phyloP scores from a whole-genome alignment of 2,329 filamentous ascomycete species.

The Chrysoporthe deuterocubensis region DNA sequence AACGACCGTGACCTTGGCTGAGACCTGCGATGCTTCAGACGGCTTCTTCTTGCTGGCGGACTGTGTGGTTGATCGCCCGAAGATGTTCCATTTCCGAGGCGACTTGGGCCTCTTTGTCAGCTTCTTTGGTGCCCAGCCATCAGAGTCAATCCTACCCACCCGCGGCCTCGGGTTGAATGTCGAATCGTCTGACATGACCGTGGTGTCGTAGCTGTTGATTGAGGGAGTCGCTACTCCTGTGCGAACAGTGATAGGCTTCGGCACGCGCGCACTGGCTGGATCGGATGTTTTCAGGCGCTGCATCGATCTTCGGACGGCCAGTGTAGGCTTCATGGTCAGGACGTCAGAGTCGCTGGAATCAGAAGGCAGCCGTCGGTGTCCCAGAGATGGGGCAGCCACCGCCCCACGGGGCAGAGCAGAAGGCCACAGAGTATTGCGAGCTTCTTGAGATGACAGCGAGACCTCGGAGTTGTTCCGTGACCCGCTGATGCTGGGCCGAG shows the following conservation, averaged over 20 bases:
- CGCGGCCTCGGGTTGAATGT: slow-evolving; percentile 45
- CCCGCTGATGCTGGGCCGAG: slow-evolving; percentile 46
- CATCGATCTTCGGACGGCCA: slow-evolving; percentile 60
- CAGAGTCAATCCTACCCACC: slow-evolving; percentile 36
- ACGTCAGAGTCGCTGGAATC: slow-evolving; percentile 62
- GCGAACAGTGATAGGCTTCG: slow-evolving; percentile 56
- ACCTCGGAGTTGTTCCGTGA: slow-evolving; percentile 48
- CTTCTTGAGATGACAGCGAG: slow-evolving; percentile 47
- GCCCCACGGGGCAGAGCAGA: slow-evolving; percentile 53
- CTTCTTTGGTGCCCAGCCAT: slow-evolving; percentile 52
- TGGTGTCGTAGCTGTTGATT: slow-evolving; percentile 61
- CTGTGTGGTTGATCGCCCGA: slow-evolving; percentile 58
- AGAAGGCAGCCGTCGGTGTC: slow-evolving; percentile 49
- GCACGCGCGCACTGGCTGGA: slow-evolving; percentile 49
- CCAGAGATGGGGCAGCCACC: slow-evolving; percentile 32
- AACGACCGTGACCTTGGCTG: slow-evolving; percentile 53
- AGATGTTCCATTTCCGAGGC: slow-evolving; percentile 67
- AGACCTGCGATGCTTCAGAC: slow-evolving; percentile 44
- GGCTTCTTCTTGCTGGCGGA: slow-evolving; percentile 43
- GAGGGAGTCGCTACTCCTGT: slow-evolving; percentile 48
- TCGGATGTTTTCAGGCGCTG: slow-evolving; percentile 55
- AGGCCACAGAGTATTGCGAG: slow-evolving; percentile 55
- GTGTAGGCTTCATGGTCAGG: slow-evolving; percentile 50
- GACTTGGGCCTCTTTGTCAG: slow-evolving; percentile 58
- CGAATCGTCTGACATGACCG: slow-evolving; percentile 62